Base-by-base conservation (phyloP, 2,329 filamentous ascomycete species). In the Ascochyta koolunga region DNA sequence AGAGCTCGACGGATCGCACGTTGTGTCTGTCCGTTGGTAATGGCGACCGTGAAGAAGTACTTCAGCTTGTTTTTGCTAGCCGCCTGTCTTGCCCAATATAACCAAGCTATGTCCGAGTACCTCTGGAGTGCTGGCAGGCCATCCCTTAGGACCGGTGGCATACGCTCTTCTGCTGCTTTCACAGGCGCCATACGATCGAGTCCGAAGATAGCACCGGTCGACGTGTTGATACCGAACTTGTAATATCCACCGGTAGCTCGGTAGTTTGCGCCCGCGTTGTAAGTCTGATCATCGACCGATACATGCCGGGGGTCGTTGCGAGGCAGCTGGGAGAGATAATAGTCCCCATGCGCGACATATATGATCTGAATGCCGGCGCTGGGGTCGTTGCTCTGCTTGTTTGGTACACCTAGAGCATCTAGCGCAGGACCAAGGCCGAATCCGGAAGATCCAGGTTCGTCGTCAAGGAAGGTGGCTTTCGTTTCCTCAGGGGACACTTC, bases 81-180 rank as follows among this genome's bases (percentile, higher is more conserved):
- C 1, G 55, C 44, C 2, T 47, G 40, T 4, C 44, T 41, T 52
- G 25, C 19, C 40, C 60, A 65, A 31, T 53, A 50, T 7, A 55
- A 49, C 61, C 61, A 65, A 18, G 60, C 45, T 19, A 65, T 37
- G n/a, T 65, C 62, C 1, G 62, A 59, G 19, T 50, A 38, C 8
- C 38, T 32, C 4, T 38, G 38, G 2, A 65, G 42, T 6, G 36
- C 45, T 9, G 62, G 59, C 3, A 64, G 50, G 16, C 59, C 53
- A 4, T 59, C 42, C 11, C 18, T 50, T 0, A 16, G 5, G 22
- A 32, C 24, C 7, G 22, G 38, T 9, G 53, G 53, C 8, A 2
- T 19, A 22, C 3, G 29, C 13, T 31, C 11, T 16, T 39, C 16
- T 8, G 53, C 53, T 19, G 39, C 37, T 9, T 19, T 38, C 1